phyloP scores from a whole-genome alignment of 2,329 filamentous ascomycete genomes.

The Colletotrichum agaves region DNA sequence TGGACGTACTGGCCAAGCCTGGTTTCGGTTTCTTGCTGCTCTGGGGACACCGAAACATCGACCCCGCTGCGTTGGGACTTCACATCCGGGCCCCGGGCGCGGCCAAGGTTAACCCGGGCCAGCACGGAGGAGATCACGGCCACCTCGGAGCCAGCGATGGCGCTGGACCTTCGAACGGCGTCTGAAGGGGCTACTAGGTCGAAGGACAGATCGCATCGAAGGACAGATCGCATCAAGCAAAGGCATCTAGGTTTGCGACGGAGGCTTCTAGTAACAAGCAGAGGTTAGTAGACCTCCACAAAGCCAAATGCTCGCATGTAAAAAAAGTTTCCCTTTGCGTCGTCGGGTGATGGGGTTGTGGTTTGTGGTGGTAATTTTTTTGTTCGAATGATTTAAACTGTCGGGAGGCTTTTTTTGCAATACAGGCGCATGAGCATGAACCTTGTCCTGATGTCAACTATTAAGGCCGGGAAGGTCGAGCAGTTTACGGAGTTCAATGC shows the following conservation, averaged over 20 bases:
- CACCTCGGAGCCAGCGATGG: constrained; percentile 13
- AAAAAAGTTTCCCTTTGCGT: background rate
- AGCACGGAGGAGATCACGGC: constrained; percentile 28
- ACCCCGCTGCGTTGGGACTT: constrained; percentile 66
- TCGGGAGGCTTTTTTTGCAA: background rate
- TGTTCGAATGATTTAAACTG: background rate
- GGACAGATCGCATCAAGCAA: background rate
- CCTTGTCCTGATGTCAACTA: background rate
- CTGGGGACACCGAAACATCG: constrained; percentile 71
- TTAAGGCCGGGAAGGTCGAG: background rate
- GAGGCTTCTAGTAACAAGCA: background rate
- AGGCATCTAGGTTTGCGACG: background rate
- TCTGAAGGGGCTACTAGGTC: constrained; percentile 1
- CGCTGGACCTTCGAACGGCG: constrained; percentile 1
- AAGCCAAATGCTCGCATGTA: too few species aligned
- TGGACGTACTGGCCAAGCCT: constrained; percentile 74
- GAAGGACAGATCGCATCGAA: background rate
- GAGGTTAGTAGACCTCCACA: constrained; percentile 1
- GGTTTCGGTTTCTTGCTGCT: constrained; percentile 70
- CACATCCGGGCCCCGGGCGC: constrained; percentile 44
- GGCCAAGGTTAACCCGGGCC: constrained; percentile 11
- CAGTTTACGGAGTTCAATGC: too few species aligned
- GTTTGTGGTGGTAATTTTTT: too few species aligned
- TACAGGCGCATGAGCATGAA: background rate
- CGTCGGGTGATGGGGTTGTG: too few species aligned